phyloP scores from a whole-genome alignment of 73 alveolate species.

The Durusdinium trenchii region DNA sequence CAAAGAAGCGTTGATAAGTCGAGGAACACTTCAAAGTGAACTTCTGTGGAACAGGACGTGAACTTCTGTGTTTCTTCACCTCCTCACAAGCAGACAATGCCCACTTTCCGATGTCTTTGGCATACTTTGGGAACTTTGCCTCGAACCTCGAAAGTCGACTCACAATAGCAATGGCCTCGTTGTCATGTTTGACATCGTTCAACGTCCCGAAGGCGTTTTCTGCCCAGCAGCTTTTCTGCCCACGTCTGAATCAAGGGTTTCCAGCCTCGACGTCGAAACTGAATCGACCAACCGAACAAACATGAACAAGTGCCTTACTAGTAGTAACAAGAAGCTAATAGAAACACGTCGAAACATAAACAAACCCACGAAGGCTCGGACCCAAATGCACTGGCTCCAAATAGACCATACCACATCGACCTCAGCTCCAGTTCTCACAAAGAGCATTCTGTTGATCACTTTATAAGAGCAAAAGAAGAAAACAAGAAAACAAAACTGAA shows the following conservation, averaged over 20 bases:
- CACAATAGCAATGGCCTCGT: too few relatives aligned
- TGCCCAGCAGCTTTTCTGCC: slow-evolving; percentile 96
- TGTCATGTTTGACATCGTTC: too few relatives aligned
- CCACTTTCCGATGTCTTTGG: slow-evolving; percentile 94
- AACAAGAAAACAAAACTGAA: background rate
- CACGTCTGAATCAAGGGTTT: slow-evolving; percentile 97
- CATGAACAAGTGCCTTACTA: too few relatives aligned
- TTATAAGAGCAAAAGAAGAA: too few relatives aligned
- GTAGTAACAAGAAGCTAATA: too few relatives aligned
- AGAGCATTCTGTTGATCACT: too few relatives aligned
- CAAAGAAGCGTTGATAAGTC: background rate
- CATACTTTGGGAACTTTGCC: slow-evolving; percentile 96
- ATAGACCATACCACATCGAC: slow-evolving; percentile 99
- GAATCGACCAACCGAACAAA: background rate
- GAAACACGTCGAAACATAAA: too few relatives aligned
- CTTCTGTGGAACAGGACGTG: background rate
- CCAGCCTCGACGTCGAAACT: slow-evolving; percentile 1
- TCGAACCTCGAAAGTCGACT: too few relatives aligned
- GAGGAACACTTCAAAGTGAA: background rate
- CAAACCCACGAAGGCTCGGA: background rate
- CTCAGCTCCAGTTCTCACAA: background rate
- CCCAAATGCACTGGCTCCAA: slow-evolving; percentile 99
- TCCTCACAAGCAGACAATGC: slow-evolving; percentile 91
- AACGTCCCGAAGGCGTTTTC: too few relatives aligned
- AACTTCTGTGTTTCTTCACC: too few relatives aligned